Percentiles rank a stretch among this genome's conserved stretches.
Conservation (phyloP, 352 stramenopile genomes). For the Pythium dissimile region DNA sequence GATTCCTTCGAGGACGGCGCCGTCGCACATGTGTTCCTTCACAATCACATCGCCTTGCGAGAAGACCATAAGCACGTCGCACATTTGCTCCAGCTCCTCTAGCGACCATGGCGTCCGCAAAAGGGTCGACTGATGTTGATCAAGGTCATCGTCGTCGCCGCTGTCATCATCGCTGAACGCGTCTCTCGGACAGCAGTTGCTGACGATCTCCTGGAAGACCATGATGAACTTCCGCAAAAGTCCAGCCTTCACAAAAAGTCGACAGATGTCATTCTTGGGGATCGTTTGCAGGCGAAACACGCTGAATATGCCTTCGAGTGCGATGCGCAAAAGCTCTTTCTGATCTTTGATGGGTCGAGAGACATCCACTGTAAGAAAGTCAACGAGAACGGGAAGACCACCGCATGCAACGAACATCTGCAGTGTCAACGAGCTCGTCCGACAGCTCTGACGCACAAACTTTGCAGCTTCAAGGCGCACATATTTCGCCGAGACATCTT, state of each 20-base stretch:
- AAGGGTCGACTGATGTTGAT: conserved; percentile 19
- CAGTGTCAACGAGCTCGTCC: conserved; percentile 83
- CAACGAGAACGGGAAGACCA: conserved; percentile 80
- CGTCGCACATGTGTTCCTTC: conserved; percentile 91
- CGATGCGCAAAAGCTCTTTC: conserved; percentile 73
- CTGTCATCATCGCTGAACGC: neutral
- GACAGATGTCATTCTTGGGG: conserved; percentile 92
- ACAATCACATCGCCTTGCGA: conserved; percentile 90
- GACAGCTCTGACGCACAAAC: conserved; percentile 86
- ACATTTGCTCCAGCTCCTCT: conserved; percentile 75
- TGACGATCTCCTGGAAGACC: conserved; percentile 80
- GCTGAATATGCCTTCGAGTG: conserved; percentile 87
- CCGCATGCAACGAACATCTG: conserved; percentile 94
- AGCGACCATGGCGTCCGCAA: conserved; percentile 39
- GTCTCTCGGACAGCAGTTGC: conserved; percentile 21
- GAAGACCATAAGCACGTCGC: conserved; percentile 89
- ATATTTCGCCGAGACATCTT: conserved; percentile 33
- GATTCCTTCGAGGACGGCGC: conserved; percentile 65
- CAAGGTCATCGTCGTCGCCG: neutral
- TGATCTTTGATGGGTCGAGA: conserved; percentile 29
- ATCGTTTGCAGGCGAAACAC: conserved; percentile 92
- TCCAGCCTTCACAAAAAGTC: conserved; percentile 92
- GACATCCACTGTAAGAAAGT: conserved; percentile 62
- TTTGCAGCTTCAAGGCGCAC: conserved; percentile 86
- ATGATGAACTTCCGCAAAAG: conserved; percentile 86